A percentile compares a stretch with the other conserved stretches of the same genome.
phyloP scores from a whole-genome alignment of 2,329 filamentous ascomycete genomes.

The Aspergillus fijiensis region DNA sequence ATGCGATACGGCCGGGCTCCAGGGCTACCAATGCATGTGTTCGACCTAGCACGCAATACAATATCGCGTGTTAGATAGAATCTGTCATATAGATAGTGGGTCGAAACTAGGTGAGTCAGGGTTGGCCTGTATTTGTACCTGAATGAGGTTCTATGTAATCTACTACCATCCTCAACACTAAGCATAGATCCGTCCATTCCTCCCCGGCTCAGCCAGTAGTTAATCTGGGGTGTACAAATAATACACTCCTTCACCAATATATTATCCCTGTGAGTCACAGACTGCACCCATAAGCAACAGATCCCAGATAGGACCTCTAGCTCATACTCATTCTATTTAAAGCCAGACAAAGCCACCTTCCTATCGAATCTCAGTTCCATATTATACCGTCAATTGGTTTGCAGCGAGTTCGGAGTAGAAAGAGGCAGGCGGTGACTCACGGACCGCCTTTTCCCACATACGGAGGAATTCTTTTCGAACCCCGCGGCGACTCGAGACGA shows the following conservation, averaged over 20 bases:
- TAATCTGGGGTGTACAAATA: background rate
- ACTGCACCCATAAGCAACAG: too few species aligned
- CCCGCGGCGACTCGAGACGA: conserved; percentile 18
- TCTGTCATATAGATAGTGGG: too few species aligned
- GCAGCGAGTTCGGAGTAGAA: background rate
- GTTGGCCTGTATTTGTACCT: background rate
- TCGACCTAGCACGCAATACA: background rate
- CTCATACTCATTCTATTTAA: background rate
- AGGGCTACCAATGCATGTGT: background rate
- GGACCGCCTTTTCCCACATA: conserved; percentile 20
- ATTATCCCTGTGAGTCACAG: background rate
- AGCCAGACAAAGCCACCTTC: background rate
- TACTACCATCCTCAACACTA: background rate
- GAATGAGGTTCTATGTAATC: background rate
- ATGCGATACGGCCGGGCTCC: background rate
- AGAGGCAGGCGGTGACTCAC: conserved; percentile 19
- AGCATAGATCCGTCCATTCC: background rate
- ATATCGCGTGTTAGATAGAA: background rate
- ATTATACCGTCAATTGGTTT: background rate
- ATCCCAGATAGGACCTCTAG: too few species aligned
- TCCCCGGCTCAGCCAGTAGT: background rate
- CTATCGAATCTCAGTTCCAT: background rate
- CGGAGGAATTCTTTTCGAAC: conserved; percentile 19
- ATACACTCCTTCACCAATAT: background rate
- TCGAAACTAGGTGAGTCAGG: background rate